A percentile compares a stretch with the other conserved stretches of the same genome.
Evolutionary conservation across 257 asterid genomes (phyloP).

Genomic region (Solanum tacnaense): DNA sequence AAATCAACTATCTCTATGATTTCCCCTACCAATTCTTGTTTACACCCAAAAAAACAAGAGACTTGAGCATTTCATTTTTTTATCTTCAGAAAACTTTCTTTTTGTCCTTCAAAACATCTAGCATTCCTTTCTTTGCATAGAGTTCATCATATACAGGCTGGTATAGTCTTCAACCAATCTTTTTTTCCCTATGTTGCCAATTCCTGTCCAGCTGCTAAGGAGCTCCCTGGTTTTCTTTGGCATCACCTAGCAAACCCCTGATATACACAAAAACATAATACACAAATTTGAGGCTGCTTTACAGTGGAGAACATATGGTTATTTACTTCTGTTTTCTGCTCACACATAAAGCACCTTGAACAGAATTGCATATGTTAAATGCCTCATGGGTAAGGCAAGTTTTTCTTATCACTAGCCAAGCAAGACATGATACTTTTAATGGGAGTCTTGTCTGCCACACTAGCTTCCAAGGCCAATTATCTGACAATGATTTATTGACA

Average conservation of each 20-base stretch:
- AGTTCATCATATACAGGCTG: neutral
- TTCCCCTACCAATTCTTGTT: neutral
- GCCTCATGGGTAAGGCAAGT: neutral
- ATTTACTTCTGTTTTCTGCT: neutral
- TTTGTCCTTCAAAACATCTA: neutral
- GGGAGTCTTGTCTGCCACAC: neutral
- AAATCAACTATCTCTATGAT: neutral
- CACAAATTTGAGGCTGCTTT: neutral
- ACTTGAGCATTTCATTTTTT: neutral
- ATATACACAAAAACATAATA: neutral
- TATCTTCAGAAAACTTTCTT: neutral
- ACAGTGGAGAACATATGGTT: neutral
- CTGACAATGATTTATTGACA: neutral
- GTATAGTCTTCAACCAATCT: neutral
- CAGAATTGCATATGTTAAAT: neutral
- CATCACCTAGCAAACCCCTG: neutral
- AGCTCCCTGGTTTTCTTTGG: neutral
- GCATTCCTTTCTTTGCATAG: neutral
- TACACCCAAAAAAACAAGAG: neutral
- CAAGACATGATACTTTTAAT: neutral
- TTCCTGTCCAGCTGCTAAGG: neutral
- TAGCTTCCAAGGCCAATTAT: neutral
- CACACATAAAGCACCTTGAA: neutral
- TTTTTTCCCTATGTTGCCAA: neutral
- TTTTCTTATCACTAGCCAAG: neutral